Evolutionary conservation across 2,329 filamentous ascomycete species (phyloP), one percentile per base, ranked within the genome.

Genomic region (Rutstroemia sp.): DNA sequence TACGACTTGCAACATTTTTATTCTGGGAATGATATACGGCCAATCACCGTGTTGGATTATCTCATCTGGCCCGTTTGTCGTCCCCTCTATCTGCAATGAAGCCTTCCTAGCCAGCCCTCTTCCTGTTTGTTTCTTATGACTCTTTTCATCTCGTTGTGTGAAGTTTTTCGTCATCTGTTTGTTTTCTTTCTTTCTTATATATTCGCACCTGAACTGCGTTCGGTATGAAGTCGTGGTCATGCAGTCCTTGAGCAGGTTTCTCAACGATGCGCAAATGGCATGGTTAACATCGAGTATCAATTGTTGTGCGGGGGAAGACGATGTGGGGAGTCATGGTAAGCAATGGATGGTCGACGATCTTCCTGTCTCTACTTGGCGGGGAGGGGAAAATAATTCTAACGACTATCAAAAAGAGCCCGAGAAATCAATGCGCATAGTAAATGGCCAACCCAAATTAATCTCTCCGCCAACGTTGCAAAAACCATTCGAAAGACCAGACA

Each of bases 361-460:
- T 16, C 14, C 45, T 48, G 23, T 30, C 45, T 34, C n/a, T 17
- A 44, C 17, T 30, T 10, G 30, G 40, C 21, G 21, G 9, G 2
- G 12, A 34, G 12, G 30, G 12, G 12, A 34, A 34, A 34, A 4
- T 12, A 34, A 34, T 9, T 40, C 51, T 57, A 46, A 34, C 44
- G n/a, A 39, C 56, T 30, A 25, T 54, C 38, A 58, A 71, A 69
- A 63, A 59, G 57, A 64, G 48, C 46, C 53, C 14, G 67, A 68
- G 59, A 70, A 67, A 60, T 66, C 68, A 21, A 72, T 73, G 64
- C 65, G 65, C 62, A 66, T 73, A 53, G 61, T 72, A 57, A 67
- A 71, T 62, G 63, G 73, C 48, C 72, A 75, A 62, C 73, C 73
- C 36, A 70, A 66, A 50, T 65, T 70, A 39, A 59, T 71, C 46